Evolutionary conservation across 1,284 basidiomycete genomes (phyloP).

Genomic region (Ceratobasidium sp.): DNA sequence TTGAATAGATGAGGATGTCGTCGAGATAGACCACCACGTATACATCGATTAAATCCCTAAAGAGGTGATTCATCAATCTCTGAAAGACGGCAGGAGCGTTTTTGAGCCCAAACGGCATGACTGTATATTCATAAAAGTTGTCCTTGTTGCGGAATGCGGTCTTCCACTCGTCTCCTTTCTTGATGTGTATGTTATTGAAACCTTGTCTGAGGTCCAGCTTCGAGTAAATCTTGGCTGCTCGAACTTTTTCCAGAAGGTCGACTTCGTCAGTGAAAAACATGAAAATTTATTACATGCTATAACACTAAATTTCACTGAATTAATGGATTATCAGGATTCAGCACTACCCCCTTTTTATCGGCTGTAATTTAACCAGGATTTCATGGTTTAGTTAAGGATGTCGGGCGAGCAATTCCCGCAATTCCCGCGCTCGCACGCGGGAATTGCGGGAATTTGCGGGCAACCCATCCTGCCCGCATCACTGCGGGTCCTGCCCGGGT

Average conservation of each 20-base stretch:
- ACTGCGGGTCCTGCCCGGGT: too few relatives aligned
- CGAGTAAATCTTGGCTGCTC: slow-evolving; percentile 15
- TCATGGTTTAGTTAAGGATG: too few relatives aligned
- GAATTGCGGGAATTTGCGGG: too few relatives aligned
- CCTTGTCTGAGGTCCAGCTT: slow-evolving; percentile 51
- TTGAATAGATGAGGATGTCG: slow-evolving; percentile 45
- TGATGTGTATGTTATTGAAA: slow-evolving; percentile 47
- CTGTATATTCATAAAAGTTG: slow-evolving; percentile 55
- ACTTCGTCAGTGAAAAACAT: too few relatives aligned
- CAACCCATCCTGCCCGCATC: too few relatives aligned
- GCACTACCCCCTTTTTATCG: too few relatives aligned
- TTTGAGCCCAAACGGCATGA: slow-evolving; percentile 51
- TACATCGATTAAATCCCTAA: slow-evolving; percentile 15
- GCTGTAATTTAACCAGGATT: too few relatives aligned
- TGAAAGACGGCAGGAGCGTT: slow-evolving; percentile 44
- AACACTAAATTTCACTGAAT: too few relatives aligned
- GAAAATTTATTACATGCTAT: too few relatives aligned
- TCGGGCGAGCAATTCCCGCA: too few relatives aligned
- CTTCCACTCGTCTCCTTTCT: slow-evolving; percentile 36
- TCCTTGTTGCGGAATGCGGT: slow-evolving; percentile 49
- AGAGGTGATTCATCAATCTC: slow-evolving; percentile 34
- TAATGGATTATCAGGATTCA: too few relatives aligned
- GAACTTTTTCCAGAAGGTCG: slow-evolving; percentile 20
- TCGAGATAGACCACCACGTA: slow-evolving; percentile 43
- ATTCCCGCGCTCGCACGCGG: too few relatives aligned